Evolutionary conservation across 108 stramenopile species (phyloP), one percentile per base, ranked within the genome.

Genomic region (Cylindrotheca closterium): DNA sequence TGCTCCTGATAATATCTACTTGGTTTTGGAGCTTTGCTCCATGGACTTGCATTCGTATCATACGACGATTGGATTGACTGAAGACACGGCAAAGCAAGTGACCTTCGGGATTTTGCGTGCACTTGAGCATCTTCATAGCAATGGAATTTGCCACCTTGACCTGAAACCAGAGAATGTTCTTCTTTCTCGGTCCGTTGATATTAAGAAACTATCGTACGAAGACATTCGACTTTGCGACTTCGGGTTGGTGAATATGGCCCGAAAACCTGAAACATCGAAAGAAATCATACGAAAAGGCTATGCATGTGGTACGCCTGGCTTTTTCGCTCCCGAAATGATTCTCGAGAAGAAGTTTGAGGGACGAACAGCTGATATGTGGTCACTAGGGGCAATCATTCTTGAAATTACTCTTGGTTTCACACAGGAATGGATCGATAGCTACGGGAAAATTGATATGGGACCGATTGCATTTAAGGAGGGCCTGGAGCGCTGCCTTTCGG

Each of bases 1-100:
- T 4, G 87, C 87, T 1, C 73, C 84, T 10, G 87, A 86, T 0
- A 89, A 95, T 55, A 90, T 98, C 26, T 98, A 97, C 69, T 71
- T 98, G 28, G 93, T 98, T 73, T 55, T 90, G 75, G 91, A 79
- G 26, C 60, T 74, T 1, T 63, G 78, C 45, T 58, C 42, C 10
- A 68, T 68, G 64, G 74, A 74, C 46, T 46, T 75, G 15, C 70
- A 79, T 49, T 65, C 32, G 17, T 71, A 67, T 45, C 59, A 67
- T 37, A 61, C 58, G 28, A 58, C 66, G 8, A 54, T 56, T 24
- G 65, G 65, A 12, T 45, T 74, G 51, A 53, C 59, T 46, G 60
- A 66, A 17, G 32, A 62, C 15, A 42, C 50, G 3, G 59, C 65
- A 0, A 55, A 64, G 42, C 67, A 71, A 34, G 66, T 74, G 15